phyloP scores from a whole-genome alignment of 306 rosid genomes.

The Prinsepia uniflora region DNA sequence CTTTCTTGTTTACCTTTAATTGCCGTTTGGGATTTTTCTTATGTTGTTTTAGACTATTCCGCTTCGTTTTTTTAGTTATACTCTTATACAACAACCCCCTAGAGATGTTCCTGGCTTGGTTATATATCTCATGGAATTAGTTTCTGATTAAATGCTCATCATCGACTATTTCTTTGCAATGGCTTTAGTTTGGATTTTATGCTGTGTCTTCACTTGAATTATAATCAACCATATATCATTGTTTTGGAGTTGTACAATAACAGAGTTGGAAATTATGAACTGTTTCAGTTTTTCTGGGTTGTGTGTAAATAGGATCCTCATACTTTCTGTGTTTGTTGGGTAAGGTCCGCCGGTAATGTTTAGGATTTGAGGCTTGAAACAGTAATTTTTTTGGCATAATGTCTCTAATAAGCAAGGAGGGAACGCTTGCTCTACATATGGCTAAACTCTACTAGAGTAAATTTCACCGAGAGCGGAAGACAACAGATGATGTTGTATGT shows the following conservation, averaged over 20 bases:
- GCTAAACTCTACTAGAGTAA: too few species aligned
- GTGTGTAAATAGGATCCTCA: not conserved
- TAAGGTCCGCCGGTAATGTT: not conserved
- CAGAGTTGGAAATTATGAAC: too few species aligned
- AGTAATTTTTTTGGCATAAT: not conserved
- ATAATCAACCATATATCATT: not conserved
- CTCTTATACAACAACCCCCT: not conserved
- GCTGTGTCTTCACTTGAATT: not conserved
- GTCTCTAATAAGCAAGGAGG: too few species aligned
- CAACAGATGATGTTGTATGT: too few species aligned
- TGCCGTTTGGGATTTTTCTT: not conserved
- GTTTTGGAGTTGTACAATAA: not conserved
- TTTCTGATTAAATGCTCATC: not conserved
- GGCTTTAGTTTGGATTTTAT: not conserved
- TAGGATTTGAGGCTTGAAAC: not conserved
- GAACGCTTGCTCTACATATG: too few species aligned
- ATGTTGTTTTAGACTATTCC: not conserved
- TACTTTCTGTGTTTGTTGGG: not conserved
- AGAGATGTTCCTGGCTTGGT: not conserved
- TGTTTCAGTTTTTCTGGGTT: not conserved
- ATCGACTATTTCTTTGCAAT: not conserved
- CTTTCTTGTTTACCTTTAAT: not conserved
- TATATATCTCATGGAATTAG: not conserved
- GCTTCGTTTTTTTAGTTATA: not conserved
- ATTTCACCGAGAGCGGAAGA: too few species aligned